These are phyloP conservation scores for Sporormia fimetaria DNA, from an alignment of 495 filamentous ascomycete genomes.

Conservation along the genomic window DNA sequence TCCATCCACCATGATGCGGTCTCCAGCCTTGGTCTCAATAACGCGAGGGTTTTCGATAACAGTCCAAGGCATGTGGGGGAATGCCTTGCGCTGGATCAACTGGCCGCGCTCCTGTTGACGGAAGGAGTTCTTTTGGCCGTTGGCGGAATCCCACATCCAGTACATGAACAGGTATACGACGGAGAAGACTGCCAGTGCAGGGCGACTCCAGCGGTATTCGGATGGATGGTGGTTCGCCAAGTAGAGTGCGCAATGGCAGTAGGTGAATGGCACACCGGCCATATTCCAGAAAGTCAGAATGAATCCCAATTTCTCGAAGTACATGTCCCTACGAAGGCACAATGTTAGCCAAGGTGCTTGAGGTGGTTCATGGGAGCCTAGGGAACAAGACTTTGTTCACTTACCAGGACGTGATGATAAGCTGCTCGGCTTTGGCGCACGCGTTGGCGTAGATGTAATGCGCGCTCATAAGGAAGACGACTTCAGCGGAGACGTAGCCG, in stretches of 20 bases:
- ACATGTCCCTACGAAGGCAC: slow-evolving; percentile 66
- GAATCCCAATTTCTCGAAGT: slow-evolving; percentile 99
- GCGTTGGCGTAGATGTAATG: slow-evolving; percentile 96
- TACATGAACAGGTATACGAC: slow-evolving; percentile 72
- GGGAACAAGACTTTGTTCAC: slow-evolving; percentile 8
- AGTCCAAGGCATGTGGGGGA: slow-evolving; percentile 91
- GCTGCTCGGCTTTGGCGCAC: slow-evolving; percentile 90
- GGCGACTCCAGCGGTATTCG: slow-evolving; percentile 68
- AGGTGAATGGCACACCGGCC: slow-evolving; percentile 85
- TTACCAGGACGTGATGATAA: slow-evolving; percentile 82
- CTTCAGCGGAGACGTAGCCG: slow-evolving; percentile 85
- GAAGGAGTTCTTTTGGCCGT: slow-evolving; percentile 94
- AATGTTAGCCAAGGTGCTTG: too few relatives aligned
- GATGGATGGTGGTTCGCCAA: slow-evolving; percentile 77
- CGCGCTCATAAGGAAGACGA: slow-evolving; percentile 79
- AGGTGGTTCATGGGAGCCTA: slow-evolving; percentile 13
- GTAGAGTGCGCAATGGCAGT: slow-evolving; percentile 95
- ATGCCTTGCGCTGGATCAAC: slow-evolving; percentile 59
- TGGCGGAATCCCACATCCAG: slow-evolving; percentile 83
- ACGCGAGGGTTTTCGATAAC: slow-evolving; percentile 73
- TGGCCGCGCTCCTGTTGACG: slow-evolving; percentile 69
- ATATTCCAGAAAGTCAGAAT: slow-evolving; percentile 99
- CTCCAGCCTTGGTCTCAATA: slow-evolving; percentile 68
- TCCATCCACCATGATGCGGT: slow-evolving; percentile 75
- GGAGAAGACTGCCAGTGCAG: slow-evolving; percentile 53